Base-by-base conservation (phyloP, 768 basidiomycete species). In the Cyclocybe aegerita region DNA sequence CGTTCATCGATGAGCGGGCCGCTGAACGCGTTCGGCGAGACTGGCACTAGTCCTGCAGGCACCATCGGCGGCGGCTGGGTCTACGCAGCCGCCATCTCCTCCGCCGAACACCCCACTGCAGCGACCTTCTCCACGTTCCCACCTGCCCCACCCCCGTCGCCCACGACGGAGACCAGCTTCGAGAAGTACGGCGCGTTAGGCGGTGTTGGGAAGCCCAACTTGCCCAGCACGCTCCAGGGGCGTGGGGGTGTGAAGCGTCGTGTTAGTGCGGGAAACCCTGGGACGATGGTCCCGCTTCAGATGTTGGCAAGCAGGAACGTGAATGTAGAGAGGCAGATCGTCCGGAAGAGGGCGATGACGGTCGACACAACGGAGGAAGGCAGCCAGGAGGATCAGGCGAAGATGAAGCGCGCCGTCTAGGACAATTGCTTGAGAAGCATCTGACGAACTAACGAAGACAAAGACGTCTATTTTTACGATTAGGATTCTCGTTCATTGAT, bases 11-110 rank as follows among this genome's bases (percentile, higher is more conserved):
- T 73, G 50, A 67, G 58, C 30, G 74, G 69, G 9, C 62, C 65
- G 4, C 35, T 68, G 48, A 64, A 63, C 42, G 44, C 34, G 23
- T 23, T 23, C 23, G 23, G 23, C 12, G 55, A 48, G 3, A 39
- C 33, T 14, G 33, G 12, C 14, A 40, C 36, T 23, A 58, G 53
- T 7, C 51, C 34, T 23, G 59, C 54, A 30, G 52, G 55, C 15
- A n/a, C 59, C 23, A 23, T 23, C 32, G 60, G 63, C 50, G 65
- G 64, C 7, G 53, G 60, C 7, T 83, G 81, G 81, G 68, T 79
- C 4, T 82, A 81, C 57, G 71, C 76, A 43, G 74, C 79, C 14
- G 71, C 73, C 3, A 63, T 77, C 35, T 75, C 81, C 23, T 73
- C 72, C 8, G 57, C 66, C 7, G 80, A 80, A 49, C 52, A 50